Evolutionary conservation across 352 stramenopile species (phyloP).

Genomic region (Phytophthora aleatoria): DNA sequence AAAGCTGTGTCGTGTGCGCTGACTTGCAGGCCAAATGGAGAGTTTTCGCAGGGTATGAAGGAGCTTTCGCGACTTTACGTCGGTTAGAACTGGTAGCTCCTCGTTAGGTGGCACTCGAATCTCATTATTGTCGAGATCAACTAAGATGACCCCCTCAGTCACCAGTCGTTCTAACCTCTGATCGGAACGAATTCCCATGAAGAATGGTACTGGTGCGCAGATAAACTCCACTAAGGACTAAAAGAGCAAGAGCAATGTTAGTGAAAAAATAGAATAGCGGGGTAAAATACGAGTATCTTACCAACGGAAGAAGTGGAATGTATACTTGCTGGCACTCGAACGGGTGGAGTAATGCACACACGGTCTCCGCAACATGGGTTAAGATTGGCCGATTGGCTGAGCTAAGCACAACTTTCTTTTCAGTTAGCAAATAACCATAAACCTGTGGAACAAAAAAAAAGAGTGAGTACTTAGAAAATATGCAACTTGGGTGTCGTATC

Average conservation of each 20-base stretch:
- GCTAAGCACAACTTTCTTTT: conserved; percentile 74
- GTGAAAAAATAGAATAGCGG: neutral
- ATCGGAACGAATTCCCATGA: conserved; percentile 71
- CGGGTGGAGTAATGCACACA: conserved; percentile 61
- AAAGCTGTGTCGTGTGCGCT: conserved; percentile 31
- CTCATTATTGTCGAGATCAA: conserved; percentile 75
- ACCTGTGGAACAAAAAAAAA: conserved; percentile 29
- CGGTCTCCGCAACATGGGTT: conserved; percentile 65
- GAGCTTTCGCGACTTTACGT: conserved; percentile 66
- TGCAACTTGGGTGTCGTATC: neutral
- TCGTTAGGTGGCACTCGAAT: conserved; percentile 50
- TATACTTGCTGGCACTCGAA: conserved; percentile 82
- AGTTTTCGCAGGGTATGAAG: conserved; percentile 57
- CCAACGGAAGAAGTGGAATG: conserved; percentile 69
- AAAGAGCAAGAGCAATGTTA: neutral
- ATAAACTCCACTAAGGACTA: conserved; percentile 76
- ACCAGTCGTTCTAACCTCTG: conserved; percentile 44
- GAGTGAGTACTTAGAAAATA: conserved; percentile 3
- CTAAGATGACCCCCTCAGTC: conserved; percentile 62
- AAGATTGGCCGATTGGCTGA: conserved; percentile 62
- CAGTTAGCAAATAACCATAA: conserved; percentile 62
- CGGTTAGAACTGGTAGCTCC: conserved; percentile 51
- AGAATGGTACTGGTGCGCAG: conserved; percentile 74
- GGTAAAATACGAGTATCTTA: conserved; percentile 23
- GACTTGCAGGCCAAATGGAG: conserved; percentile 46